Evolutionary conservation across 225 moss, liverwort and hornwort species (phyloP).

Genomic region (Sphagnum tenellum): DNA sequence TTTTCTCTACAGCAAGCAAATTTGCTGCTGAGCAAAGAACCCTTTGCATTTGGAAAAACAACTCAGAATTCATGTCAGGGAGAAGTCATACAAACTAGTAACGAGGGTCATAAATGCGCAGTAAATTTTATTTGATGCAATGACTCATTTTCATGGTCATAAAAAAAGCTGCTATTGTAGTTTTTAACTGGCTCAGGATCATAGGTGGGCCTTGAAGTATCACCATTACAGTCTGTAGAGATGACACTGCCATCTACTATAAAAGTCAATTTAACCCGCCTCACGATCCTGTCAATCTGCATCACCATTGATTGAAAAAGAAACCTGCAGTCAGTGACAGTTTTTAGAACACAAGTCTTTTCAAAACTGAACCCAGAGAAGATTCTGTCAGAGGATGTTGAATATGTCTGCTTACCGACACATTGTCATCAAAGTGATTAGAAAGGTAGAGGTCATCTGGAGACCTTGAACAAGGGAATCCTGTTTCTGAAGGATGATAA

Average conservation of each 20-base stretch:
- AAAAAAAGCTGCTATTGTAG: conserved; percentile 23
- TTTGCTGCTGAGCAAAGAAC: too few species aligned
- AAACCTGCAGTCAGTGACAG: neutral
- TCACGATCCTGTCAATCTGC: conserved; percentile 16
- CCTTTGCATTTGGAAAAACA: too few species aligned
- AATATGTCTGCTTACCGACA: conserved; percentile 3
- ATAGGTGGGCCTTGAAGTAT: neutral
- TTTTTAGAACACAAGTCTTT: neutral
- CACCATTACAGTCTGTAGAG: conserved; percentile 1
- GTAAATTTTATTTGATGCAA: conserved; percentile 18
- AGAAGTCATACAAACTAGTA: too few species aligned
- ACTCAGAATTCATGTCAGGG: too few species aligned
- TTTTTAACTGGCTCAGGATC: neutral
- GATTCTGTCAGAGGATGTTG: neutral
- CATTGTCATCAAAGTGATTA: conserved; percentile 12
- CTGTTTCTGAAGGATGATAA: conserved; percentile 27
- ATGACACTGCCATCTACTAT: conserved; percentile 4
- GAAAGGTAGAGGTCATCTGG: conserved; percentile 21
- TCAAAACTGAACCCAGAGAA: neutral
- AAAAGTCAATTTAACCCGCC: conserved; percentile 15
- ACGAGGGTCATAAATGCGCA: too few species aligned
- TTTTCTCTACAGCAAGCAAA: too few species aligned
- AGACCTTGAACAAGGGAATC: conserved; percentile 10
- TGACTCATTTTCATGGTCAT: conserved; percentile 16
- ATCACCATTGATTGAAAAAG: neutral